Base-by-base conservation (phyloP, 805 yeast species). In the Komagataella kurtzmanii region DNA sequence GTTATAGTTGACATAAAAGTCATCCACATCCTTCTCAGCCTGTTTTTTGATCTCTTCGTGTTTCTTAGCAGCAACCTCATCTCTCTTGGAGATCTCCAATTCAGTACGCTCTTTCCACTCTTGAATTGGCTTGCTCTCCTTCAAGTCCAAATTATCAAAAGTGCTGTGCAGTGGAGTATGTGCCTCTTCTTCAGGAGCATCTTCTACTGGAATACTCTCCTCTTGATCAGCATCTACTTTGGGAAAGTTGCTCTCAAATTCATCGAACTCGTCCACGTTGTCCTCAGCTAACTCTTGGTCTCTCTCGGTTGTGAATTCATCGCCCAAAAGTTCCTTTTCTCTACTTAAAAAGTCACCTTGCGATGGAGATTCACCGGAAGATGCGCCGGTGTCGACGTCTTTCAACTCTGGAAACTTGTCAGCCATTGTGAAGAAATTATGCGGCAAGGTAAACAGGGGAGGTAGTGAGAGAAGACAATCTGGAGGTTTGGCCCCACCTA, bases 1-100 rank as follows among this genome's bases (percentile, higher is more conserved):
- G 70, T 88, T 89, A 74, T 91, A 91, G 62, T 83, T 83, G 59
- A 88, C 96, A 67, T 91, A 91, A 66, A 91, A 91, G 56, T 86
- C 96, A 65, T 91, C 97, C 61, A 89, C 80, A 51, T 88, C 82
- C 64, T 81, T 80, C 61, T 80, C 79, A 7, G 98, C 98, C 55
- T 83, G 83, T 50, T 79, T 76, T 52, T 84, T 77, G 53, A 88
- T 75, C 54, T 81, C 88, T 30, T 71, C 71, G 61, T 84, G 78
- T 64, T 79, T 85, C 58, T 78, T 71, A 18, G 70, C 71, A 58
- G 85, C 83, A 56, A 79, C 79, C 58, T 76, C 82, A 61, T 91
- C 98, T 62, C 95, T 79, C 61, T 86, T 80, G 51, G 76, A 72
- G 55, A 91, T 82, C 65, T 89, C 96, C 53, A 85, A 73, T 49